phyloP scores from a whole-genome alignment of 2,329 filamentous ascomycete genomes.

The Phyllosticta citrichinensis region DNA sequence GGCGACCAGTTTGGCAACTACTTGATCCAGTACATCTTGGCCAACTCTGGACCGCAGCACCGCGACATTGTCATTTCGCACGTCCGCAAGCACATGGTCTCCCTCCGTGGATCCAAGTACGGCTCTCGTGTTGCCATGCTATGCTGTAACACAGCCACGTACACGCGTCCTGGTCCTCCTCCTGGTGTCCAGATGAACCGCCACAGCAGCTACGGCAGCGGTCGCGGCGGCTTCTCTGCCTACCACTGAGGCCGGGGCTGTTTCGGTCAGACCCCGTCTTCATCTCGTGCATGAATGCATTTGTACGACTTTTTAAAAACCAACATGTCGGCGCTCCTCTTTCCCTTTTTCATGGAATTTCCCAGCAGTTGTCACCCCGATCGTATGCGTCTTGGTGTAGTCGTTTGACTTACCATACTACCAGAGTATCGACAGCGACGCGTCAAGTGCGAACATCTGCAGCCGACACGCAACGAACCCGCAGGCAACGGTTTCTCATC shows the following conservation, averaged over 20 bases:
- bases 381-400: constrained; percentile 10
- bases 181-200: constrained; percentile 43
- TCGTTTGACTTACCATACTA: constrained; percentile 6
- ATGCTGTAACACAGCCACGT: constrained; percentile 86
- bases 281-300: constrained; percentile 8
- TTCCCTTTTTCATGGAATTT: constrained; percentile 7
- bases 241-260: constrained; percentile 1
- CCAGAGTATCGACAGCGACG: background rate
- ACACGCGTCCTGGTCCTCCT: constrained; percentile 80
- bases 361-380: constrained; percentile 4
- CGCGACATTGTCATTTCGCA: constrained; percentile 88
- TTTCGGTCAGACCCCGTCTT: background rate
- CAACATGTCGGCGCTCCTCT: constrained; percentile 6
- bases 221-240: constrained; percentile 17
- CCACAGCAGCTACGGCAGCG: constrained; percentile 19
- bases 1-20: constrained; percentile 99
- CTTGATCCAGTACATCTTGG: constrained; percentile 92
- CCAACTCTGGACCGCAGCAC: constrained; percentile 76
- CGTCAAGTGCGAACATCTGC: background rate
- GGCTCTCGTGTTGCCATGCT: constrained; percentile 98
- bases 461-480: background rate
- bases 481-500: background rate
- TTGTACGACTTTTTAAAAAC: constrained; percentile 6
- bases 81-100: constrained; percentile 99
- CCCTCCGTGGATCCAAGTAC: constrained; percentile 94